A percentile compares a stretch with the other conserved stretches of the same genome.
phyloP scores from a whole-genome alignment of 2,329 filamentous ascomycete genomes.

The Colletotrichum eleusines region DNA sequence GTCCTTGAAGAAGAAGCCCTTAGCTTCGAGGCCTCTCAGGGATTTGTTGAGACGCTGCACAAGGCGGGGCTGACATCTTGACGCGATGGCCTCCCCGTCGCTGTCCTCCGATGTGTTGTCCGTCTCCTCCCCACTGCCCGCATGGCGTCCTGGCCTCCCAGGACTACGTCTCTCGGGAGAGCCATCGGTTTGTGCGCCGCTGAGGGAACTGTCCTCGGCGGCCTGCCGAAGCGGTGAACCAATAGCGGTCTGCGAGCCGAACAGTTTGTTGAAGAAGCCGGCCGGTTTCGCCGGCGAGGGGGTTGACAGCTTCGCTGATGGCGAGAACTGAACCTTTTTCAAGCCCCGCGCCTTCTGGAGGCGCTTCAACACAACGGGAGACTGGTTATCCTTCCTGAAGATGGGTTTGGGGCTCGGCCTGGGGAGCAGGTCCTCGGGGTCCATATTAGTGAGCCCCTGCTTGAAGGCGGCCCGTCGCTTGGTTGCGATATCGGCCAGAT shows the following conservation, averaged over 20 bases:
- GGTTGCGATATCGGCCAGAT: conserved; percentile 30
- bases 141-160: neutral
- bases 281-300: conserved; percentile 4
- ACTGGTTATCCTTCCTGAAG: conserved; percentile 21
- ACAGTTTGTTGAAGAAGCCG: conserved; percentile 24
- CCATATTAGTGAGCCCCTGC: neutral
- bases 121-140: neutral
- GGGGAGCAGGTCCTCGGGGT: neutral
- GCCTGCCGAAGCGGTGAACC: conserved; percentile 13
- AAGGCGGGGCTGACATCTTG: conserved; percentile 19
- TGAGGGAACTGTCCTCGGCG: conserved; percentile 4
- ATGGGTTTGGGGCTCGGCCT: neutral
- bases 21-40: conserved; percentile 25
- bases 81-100: conserved; percentile 11
- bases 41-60: conserved; percentile 26
- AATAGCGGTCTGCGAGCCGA: conserved; percentile 3
- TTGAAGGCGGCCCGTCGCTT: neutral
- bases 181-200: conserved; percentile 21
- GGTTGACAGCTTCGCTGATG: conserved; percentile 9
- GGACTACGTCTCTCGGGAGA: conserved; percentile 13
- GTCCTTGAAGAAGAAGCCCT: conserved; percentile 8
- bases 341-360: conserved; percentile 32
- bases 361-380: conserved; percentile 31
- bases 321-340: conserved; percentile 36
- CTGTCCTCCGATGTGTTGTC: conserved; percentile 23